Evolutionary conservation across 2,329 filamentous ascomycete genomes (phyloP).

Genomic region (Cordyceps cateniannulata): DNA sequence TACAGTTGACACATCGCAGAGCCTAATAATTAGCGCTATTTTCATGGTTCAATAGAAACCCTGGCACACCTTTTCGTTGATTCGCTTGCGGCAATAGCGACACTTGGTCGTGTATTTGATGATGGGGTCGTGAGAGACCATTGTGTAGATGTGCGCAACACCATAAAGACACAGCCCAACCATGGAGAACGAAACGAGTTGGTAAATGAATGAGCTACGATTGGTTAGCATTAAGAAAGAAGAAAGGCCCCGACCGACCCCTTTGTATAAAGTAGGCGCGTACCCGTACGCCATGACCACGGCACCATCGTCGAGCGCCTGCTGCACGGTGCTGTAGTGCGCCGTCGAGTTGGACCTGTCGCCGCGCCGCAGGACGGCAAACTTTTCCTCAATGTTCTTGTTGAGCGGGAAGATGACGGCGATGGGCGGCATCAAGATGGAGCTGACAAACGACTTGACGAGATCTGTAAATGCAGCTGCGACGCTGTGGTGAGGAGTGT

Average conservation of each 20-base stretch:
- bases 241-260: background rate
- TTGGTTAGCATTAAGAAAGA: background rate
- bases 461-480: conserved; percentile 65
- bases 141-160: conserved; percentile 57
- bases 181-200: conserved; percentile 58
- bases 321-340: conserved; percentile 64
- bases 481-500: conserved; percentile 38
- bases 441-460: conserved; percentile 65
- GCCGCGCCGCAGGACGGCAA: conserved; percentile 56
- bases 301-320: conserved; percentile 64
- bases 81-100: conserved; percentile 57
- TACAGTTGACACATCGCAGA: conserved; percentile 41
- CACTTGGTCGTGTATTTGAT: conserved; percentile 66
- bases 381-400: conserved; percentile 68
- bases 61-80: conserved; percentile 53
- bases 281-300: conserved; percentile 67
- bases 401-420: conserved; percentile 63
- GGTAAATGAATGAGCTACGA: conserved; percentile 52
- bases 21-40: conserved; percentile 27
- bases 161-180: conserved; percentile 60
- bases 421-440: conserved; percentile 63
- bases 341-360: conserved; percentile 42
- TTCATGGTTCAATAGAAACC: no score
- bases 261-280: conserved; percentile 16
- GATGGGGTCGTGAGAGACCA: conserved; percentile 56